Base-by-base conservation (phyloP, 306 rosid species). In the Chamaecrista fasciculata region DNA sequence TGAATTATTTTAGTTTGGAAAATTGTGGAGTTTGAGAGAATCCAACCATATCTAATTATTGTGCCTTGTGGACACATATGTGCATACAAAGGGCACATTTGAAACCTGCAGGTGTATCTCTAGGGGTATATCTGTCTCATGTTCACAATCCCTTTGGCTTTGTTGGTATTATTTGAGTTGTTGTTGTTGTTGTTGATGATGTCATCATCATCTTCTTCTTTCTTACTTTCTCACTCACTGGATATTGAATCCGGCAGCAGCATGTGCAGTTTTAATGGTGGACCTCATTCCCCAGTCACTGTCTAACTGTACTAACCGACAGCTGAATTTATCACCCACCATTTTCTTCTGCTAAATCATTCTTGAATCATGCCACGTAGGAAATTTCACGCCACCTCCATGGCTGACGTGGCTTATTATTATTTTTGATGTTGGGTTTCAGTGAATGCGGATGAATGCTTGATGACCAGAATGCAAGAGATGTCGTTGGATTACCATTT, bases 391-490 rank as follows among this genome's bases (percentile, higher is more conserved):
- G 53, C 62, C 73, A 73, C 61, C 76, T 47, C 66, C 11, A 58
- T 47, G 47, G 36, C 49, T 86, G 71, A 78, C 24, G 8, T 51
- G 61, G 29, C 62, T 11, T 19, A 5, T 48, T 66, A 48, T 18
- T n/a, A 4, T 50, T 16, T 59, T n/a, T 29, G 28, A 1, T 21
- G 20, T 74, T 21, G 33, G 71, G 46, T 57, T 52, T 44, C 88
- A 92, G 98, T 92, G 76, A 92, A 92, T 79, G 16, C 96, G 4
- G 76, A 89, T 47, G 98, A 92, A 80, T 87, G 95, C 75, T 77
- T 92, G 82, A 89, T 92, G 98, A 92, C 98, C 18, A 87, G 98
- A 70, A 86, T 92, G 89, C 98, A 92, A 86, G 98, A 92, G 79
- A 92, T 92, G 98, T 92, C 98, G 10, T 55, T 92, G 79, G 95